Conservation (phyloP, 2,329 filamentous ascomycete species). For the Sclerotinia spermophila region DNA sequence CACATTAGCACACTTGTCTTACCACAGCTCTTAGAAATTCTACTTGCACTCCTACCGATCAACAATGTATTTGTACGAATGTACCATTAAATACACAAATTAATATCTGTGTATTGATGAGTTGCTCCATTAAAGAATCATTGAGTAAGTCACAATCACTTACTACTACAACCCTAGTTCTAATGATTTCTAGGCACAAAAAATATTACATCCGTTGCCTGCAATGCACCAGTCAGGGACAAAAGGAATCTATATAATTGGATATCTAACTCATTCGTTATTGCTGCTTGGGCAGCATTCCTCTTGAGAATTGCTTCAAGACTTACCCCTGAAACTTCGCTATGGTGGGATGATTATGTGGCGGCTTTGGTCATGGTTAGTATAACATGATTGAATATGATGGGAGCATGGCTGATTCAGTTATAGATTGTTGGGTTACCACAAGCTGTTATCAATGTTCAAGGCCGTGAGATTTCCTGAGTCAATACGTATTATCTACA, state of each 20-base stretch:
- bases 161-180: neutral
- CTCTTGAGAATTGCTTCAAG: constrained; percentile 4
- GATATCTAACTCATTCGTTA: constrained; percentile 4
- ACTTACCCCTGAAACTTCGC: neutral
- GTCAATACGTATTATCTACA: neutral
- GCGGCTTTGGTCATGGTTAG: constrained; percentile 11
- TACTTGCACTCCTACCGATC: constrained; percentile 10
- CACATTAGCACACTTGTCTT: constrained; percentile 5
- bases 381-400: neutral
- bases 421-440: constrained; percentile 7
- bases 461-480: constrained; percentile 7
- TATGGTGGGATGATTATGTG: constrained; percentile 17
- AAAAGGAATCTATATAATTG: neutral
- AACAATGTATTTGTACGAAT: constrained; percentile 16
- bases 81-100: neutral
- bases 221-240: constrained; percentile 1
- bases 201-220: constrained; percentile 10
- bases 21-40: neutral
- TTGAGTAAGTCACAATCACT: neutral
- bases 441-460: constrained; percentile 6
- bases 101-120: neutral
- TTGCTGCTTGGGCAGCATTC: constrained; percentile 8
- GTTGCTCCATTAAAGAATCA: constrained; percentile 9
- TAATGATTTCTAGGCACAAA: constrained; percentile 4
- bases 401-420: neutral